These are phyloP conservation scores for Phaeomoniella chlamydospora DNA, from an alignment of 2,329 filamentous ascomycete genomes.

Conservation along the genomic window DNA sequence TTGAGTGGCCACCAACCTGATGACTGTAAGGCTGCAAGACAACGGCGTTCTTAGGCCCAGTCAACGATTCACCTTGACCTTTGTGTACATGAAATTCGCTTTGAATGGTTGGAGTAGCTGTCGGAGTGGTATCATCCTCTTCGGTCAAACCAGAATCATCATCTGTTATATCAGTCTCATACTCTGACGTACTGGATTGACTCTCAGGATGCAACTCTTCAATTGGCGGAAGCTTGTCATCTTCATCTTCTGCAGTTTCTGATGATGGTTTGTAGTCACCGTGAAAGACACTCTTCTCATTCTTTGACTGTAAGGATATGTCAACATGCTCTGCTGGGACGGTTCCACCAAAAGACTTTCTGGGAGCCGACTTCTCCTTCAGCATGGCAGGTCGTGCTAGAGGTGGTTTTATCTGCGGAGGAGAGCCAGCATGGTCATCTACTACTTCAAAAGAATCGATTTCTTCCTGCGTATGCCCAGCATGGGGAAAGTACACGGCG, in stretches of 20 bases:
- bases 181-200: conserved; percentile 27
- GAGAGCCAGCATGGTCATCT: conserved; percentile 6
- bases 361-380: conserved; percentile 2
- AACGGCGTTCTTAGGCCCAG: conserved; percentile 65
- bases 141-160: conserved; percentile 40
- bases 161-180: conserved; percentile 26
- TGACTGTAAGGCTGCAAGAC: conserved; percentile 95
- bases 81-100: conserved; percentile 15
- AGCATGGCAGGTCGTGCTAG: conserved; percentile 2
- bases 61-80: conserved; percentile 5
- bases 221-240: conserved; percentile 1
- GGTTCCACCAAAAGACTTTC: conserved; percentile 1
- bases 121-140: conserved; percentile 35
- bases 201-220: conserved; percentile 15
- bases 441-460: conserved; percentile 11
- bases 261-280: conserved; percentile 27
- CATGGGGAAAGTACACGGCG: conserved; percentile 50
- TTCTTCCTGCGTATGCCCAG: conserved; percentile 31
- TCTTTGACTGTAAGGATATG: conserved; percentile 46
- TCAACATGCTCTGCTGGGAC: conserved; percentile 34
- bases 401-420: conserved; percentile 1
- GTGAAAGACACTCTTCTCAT: conserved; percentile 45
- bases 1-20: conserved; percentile 93
- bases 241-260: conserved; percentile 7
- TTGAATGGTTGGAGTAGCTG: conserved; percentile 19